Percentiles rank a stretch among this genome's conserved stretches.
Conservation (phyloP, 768 basidiomycete genomes). For the Termitomyces sp. region DNA sequence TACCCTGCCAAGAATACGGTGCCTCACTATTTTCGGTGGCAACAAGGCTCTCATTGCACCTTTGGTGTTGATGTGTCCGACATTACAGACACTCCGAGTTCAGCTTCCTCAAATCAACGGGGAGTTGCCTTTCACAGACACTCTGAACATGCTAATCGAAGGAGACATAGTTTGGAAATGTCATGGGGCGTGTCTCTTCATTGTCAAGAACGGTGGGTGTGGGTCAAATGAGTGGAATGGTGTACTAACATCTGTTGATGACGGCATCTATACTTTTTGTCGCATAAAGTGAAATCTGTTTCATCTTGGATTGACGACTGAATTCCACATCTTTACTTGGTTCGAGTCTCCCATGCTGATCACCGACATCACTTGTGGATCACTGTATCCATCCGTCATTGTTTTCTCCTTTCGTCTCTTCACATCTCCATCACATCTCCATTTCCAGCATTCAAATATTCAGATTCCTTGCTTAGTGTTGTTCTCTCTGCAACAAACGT, state of each 20-base stretch:
- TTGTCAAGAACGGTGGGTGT: neutral
- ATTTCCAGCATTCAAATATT: too few relatives aligned
- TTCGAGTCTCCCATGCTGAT: neutral
- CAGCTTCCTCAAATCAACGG: neutral
- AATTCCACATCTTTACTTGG: neutral
- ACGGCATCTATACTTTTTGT: neutral
- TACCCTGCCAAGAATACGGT: neutral
- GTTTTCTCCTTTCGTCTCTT: too few relatives aligned
- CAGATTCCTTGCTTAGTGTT: too few relatives aligned
- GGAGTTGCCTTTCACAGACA: neutral
- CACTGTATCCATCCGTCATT: too few relatives aligned
- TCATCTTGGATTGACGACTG: neutral
- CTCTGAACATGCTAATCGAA: neutral
- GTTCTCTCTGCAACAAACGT: too few relatives aligned
- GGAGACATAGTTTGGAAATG: neutral
- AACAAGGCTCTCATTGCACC: neutral
- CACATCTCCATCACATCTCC: too few relatives aligned
- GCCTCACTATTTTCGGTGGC: conserved; percentile 3
- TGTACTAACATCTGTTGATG: neutral
- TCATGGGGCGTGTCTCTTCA: neutral
- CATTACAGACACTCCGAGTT: conserved; percentile 2
- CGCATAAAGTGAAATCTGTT: neutral
- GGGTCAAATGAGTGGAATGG: neutral
- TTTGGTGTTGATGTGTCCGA: conserved; percentile 6
- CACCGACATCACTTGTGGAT: neutral